A percentile compares a stretch with the other conserved stretches of the same genome.
Evolutionary conservation across 441 rosid genomes (phyloP).

Genomic region (Gossypium trilobum): DNA sequence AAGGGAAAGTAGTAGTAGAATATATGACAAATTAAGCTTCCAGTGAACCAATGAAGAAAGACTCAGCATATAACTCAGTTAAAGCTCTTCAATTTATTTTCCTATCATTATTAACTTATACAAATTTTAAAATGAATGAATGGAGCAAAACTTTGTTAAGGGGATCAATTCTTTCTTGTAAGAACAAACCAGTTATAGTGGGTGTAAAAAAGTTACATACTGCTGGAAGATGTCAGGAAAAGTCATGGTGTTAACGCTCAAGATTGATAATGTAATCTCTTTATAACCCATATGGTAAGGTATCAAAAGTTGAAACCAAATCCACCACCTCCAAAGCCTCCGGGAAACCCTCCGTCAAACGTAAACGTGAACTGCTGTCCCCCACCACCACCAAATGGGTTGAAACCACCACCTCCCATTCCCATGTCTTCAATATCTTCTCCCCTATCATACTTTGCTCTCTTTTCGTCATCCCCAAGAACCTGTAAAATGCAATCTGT

Average conservation of each 20-base stretch:
- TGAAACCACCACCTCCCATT: slow-evolving; percentile 59
- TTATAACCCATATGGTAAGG: background rate
- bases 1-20: background rate
- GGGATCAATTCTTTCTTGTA: too few species aligned
- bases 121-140: too few species aligned
- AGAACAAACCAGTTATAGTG: too few species aligned
- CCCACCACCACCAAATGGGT: slow-evolving; percentile 68
- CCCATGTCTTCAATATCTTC: slow-evolving; percentile 87
- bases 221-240: too few species aligned
- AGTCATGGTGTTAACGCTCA: too few species aligned
- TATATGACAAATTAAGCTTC: background rate
- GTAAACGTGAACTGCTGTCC: slow-evolving; percentile 71
- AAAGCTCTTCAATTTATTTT: background rate
- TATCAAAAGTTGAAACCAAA: slow-evolving; percentile 50
- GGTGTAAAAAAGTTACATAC: too few species aligned
- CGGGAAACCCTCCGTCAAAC: slow-evolving; percentile 83
- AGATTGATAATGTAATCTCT: too few species aligned
- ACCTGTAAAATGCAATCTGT: slow-evolving; percentile 31
- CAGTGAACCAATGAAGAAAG: background rate
- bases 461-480: slow-evolving; percentile 89
- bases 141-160: too few species aligned
- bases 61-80: background rate
- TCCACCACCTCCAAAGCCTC: slow-evolving; percentile 53
- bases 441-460: slow-evolving; percentile 79
- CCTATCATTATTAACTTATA: too few species aligned